A percentile compares a stretch with the other conserved stretches of the same genome.
phyloP scores from a whole-genome alignment of 2,329 filamentous ascomycete species.

The Fusarium hostae region DNA sequence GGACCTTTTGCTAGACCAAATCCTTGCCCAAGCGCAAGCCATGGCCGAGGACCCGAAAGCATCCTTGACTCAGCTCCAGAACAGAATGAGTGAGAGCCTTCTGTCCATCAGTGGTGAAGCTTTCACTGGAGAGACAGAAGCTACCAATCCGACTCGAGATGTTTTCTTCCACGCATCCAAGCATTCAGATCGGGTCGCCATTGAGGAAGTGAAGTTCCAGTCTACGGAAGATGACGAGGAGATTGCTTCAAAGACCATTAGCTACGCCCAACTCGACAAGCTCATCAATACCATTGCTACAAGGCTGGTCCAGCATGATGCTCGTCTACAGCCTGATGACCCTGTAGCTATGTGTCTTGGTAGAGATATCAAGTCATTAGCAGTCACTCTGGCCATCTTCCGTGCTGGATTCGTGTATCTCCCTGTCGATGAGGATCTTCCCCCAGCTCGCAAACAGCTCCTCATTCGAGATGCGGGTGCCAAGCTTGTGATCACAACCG shows the following conservation, averaged over 20 bases:
- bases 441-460: conserved; percentile 11
- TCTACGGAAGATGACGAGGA: not conserved
- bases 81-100: not conserved
- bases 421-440: conserved; percentile 5
- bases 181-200: conserved; percentile 20
- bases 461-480: conserved; percentile 17
- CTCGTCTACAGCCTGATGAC: not conserved
- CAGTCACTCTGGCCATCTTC: conserved; percentile 22
- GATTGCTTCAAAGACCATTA: conserved; percentile 1
- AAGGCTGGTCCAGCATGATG: not conserved
- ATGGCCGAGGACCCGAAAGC: not conserved
- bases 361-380: conserved; percentile 15
- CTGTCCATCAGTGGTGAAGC: not conserved
- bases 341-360: conserved; percentile 10
- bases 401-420: conserved; percentile 8
- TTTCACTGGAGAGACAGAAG: rapidly evolving
- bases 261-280: not conserved
- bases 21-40: conserved; percentile 1
- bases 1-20: conserved; percentile 7
- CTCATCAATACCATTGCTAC: conserved; percentile 1
- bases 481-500: conserved; percentile 4
- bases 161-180: not conserved
- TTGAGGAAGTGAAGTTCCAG: conserved; percentile 8
- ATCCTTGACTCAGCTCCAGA: not conserved
- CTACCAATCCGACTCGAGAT: not conserved